Evolutionary conservation across 1,139 yeast species (phyloP).

Genomic region (Eremothecium cymbalariae): DNA sequence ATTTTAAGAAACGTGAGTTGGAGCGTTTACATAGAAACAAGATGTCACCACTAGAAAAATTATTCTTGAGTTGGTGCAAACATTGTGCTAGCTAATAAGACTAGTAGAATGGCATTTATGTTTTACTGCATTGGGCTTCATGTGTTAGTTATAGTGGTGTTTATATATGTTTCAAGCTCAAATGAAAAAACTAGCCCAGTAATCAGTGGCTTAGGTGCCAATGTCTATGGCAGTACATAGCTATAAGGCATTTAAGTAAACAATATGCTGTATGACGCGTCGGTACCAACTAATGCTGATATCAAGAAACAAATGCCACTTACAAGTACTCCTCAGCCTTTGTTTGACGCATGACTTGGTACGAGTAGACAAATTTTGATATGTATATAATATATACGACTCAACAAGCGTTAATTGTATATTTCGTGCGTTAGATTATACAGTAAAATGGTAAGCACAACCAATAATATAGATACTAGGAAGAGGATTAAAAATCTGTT

Average conservation of each 20-base stretch:
- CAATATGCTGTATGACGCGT: too few species aligned
- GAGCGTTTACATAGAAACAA: constrained; percentile 60
- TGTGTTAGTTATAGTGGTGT: constrained; percentile 58
- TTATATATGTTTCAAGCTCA: constrained; percentile 48
- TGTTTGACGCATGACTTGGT: too few species aligned
- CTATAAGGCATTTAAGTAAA: too few species aligned
- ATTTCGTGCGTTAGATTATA: constrained; percentile 12
- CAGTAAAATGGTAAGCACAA: constrained; percentile 8
- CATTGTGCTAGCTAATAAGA: constrained; percentile 62
- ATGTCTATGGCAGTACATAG: too few species aligned
- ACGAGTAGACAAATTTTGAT: too few species aligned
- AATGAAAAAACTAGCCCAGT: constrained; percentile 43
- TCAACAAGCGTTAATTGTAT: constrained; percentile 5
- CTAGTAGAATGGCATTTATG: constrained; percentile 65
- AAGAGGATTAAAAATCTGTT: constrained; percentile 3
- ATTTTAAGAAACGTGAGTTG: constrained; percentile 69
- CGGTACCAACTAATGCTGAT: too few species aligned
- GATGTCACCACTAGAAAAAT: constrained; percentile 69
- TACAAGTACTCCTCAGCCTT: too few species aligned
- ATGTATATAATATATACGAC: too few species aligned
- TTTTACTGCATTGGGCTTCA: constrained; percentile 72
- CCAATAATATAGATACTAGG: constrained; percentile 9
- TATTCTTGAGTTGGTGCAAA: constrained; percentile 70
- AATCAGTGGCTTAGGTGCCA: too few species aligned
- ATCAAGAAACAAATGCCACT: too few species aligned